Evolutionary conservation across 106 monocot species (phyloP).

Genomic region (Dactylorhiza incarnata): DNA sequence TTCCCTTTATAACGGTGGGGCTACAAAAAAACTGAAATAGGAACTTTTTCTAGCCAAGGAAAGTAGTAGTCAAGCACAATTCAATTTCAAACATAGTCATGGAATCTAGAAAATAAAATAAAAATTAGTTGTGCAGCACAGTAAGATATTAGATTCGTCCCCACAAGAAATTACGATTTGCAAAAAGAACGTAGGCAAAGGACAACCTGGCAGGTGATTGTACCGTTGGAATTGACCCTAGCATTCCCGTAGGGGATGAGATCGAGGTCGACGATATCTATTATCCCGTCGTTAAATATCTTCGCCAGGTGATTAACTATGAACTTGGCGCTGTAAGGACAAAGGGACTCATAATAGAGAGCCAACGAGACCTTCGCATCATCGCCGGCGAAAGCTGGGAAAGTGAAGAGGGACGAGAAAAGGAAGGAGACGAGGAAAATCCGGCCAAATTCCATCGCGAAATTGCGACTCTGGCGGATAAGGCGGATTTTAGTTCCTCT

Average conservation of each 20-base stretch:
- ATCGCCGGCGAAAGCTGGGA: background rate
- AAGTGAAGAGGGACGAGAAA: constrained; percentile 10
- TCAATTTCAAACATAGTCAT: background rate
- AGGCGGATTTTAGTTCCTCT: background rate
- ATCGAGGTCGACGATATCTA: constrained; percentile 64
- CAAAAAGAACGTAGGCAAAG: background rate
- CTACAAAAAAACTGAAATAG: background rate
- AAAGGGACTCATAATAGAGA: constrained; percentile 88
- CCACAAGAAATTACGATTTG: background rate
- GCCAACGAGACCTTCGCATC: constrained; percentile 47
- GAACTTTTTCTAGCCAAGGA: background rate
- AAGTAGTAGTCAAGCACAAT: background rate
- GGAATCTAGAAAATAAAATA: background rate
- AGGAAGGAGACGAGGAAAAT: constrained; percentile 12
- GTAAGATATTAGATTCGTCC: background rate
- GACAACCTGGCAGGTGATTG: constrained; percentile 88
- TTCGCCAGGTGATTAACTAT: constrained; percentile 67
- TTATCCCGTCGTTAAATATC: constrained; percentile 61
- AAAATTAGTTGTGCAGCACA: background rate
- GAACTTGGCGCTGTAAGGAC: constrained; percentile 79
- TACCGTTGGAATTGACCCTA: constrained; percentile 34
- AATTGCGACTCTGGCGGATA: background rate
- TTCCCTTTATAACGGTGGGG: background rate
- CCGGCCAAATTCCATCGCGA: background rate
- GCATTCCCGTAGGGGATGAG: constrained; percentile 95